These are phyloP conservation scores for Paramecium pentaurelia DNA, from an alignment of 73 alveolate species.

Conservation along the genomic window DNA sequence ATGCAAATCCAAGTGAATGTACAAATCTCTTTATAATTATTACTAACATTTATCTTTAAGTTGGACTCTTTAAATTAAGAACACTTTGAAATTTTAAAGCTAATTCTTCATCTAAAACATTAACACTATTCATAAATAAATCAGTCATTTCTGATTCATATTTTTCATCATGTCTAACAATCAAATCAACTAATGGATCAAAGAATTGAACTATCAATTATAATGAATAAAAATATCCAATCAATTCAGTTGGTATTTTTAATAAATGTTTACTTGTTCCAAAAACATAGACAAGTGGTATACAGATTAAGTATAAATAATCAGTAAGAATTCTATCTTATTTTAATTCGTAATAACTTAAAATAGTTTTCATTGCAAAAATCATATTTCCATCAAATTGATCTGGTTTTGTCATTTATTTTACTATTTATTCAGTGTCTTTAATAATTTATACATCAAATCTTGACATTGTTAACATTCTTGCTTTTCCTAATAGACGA, in stretches of 20 bases:
- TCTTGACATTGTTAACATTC: conserved; percentile 57
- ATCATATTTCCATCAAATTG: conserved; percentile 61
- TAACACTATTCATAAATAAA: conserved; percentile 55
- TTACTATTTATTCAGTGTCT: conserved; percentile 40
- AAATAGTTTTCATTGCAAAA: conserved; percentile 60
- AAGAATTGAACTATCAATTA: conserved; percentile 41
- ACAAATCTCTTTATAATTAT: conserved; percentile 56
- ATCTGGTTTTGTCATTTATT: conserved; percentile 55
- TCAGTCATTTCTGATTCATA: conserved; percentile 62
- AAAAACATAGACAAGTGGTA: conserved; percentile 53
- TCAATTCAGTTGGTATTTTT: conserved; percentile 54
- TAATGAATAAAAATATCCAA: conserved; percentile 53
- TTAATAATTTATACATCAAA: conserved; percentile 56
- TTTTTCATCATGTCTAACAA: conserved; percentile 55
- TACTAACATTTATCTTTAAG: conserved; percentile 43
- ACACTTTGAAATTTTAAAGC: conserved; percentile 43
- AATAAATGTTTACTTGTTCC: conserved; percentile 43
- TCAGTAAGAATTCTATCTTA: conserved; percentile 60
- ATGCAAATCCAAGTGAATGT: conserved; percentile 63
- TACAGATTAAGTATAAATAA: conserved; percentile 50
- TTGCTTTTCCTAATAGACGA: not conserved
- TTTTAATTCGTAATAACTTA: conserved; percentile 48
- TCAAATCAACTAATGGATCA: conserved; percentile 60
- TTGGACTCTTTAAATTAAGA: conserved; percentile 22
- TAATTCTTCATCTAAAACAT: conserved; percentile 56